Evolutionary conservation across 1,284 basidiomycete species (phyloP).

Genomic region (Trichosporon sp.): DNA sequence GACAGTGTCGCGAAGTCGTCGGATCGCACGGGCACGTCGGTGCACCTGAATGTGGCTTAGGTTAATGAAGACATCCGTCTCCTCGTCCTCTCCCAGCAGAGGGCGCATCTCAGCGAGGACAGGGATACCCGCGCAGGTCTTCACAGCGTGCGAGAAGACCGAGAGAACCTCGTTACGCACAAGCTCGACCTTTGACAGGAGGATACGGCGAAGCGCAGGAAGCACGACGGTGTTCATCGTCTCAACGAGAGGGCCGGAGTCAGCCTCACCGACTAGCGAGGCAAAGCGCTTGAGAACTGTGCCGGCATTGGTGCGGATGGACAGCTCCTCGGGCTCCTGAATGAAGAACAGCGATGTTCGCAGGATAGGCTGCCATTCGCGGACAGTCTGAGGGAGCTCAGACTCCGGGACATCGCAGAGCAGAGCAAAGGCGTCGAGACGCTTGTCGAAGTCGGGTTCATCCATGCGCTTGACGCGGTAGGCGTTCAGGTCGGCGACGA

Average conservation of each 20-base stretch:
- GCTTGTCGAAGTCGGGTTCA: slow-evolving; percentile 88
- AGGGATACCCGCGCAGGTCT: slow-evolving; percentile 60
- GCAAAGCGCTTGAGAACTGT: slow-evolving; percentile 74
- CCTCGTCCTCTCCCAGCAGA: slow-evolving; percentile 83
- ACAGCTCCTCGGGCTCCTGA: slow-evolving; percentile 83
- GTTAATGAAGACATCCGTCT: slow-evolving; percentile 96
- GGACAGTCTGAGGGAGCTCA: slow-evolving; percentile 20
- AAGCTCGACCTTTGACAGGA: slow-evolving; percentile 77
- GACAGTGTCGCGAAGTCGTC: slow-evolving; percentile 75
- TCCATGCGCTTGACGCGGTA: slow-evolving; percentile 77
- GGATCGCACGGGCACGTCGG: slow-evolving; percentile 80
- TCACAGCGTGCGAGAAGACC: slow-evolving; percentile 73
- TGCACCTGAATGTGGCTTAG: slow-evolving; percentile 92
- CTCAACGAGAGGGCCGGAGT: slow-evolving; percentile 50
- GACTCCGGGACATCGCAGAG: slow-evolving; percentile 61
- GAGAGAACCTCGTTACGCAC: slow-evolving; percentile 82
- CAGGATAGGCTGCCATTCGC: slow-evolving; percentile 72
- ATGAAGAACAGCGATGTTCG: slow-evolving; percentile 82
- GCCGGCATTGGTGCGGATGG: slow-evolving; percentile 78
- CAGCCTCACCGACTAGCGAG: slow-evolving; percentile 56
- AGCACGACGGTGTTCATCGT: slow-evolving; percentile 66
- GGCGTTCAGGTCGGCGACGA: slow-evolving; percentile 74
- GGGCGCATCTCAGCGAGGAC: slow-evolving; percentile 72
- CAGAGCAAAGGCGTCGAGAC: slow-evolving; percentile 69
- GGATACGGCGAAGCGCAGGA: slow-evolving; percentile 74